Percentiles rank a stretch among this genome's conserved stretches.
Evolutionary conservation across 208 protist species (phyloP).

Genomic region (Trypanosoma cruzi): DNA sequence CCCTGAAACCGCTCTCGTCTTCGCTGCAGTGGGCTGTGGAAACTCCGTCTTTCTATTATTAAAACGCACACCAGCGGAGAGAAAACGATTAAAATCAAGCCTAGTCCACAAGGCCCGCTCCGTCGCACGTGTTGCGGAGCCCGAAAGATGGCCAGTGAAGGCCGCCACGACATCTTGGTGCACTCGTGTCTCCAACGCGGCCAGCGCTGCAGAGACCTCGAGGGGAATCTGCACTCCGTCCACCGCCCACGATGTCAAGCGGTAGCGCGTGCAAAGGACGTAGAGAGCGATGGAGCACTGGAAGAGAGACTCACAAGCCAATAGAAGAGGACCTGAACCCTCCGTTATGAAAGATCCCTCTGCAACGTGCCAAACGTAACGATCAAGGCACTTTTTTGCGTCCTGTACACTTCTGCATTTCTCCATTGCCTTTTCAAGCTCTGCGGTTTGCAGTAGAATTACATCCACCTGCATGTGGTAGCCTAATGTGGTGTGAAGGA

Average conservation of each 20-base stretch:
- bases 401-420: slow-evolving; percentile 72
- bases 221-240: slow-evolving; percentile 44
- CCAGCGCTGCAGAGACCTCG: slow-evolving; percentile 73
- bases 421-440: slow-evolving; percentile 37
- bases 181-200: slow-evolving; percentile 61
- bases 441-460: slow-evolving; percentile 41
- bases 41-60: background rate
- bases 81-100: slow-evolving; percentile 82
- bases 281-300: slow-evolving; percentile 50
- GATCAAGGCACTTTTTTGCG: slow-evolving; percentile 70
- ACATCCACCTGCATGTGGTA: slow-evolving; percentile 87
- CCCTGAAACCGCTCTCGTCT: background rate
- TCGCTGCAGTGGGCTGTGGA: slow-evolving; percentile 5
- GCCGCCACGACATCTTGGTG: slow-evolving; percentile 66
- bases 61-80: slow-evolving; percentile 31
- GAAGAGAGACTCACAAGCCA: slow-evolving; percentile 49
- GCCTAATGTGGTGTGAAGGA: slow-evolving; percentile 57
- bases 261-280: slow-evolving; percentile 62
- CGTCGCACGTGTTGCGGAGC: slow-evolving; percentile 38
- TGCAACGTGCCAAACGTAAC: slow-evolving; percentile 73
- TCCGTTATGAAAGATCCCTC: slow-evolving; percentile 74
- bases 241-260: slow-evolving; percentile 74
- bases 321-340: slow-evolving; percentile 43
- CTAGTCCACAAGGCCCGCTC: slow-evolving; percentile 78
- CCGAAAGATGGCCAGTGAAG: slow-evolving; percentile 61